Base-by-base conservation (phyloP, 139 green algal species). In the Chlorella sp. region DNA sequence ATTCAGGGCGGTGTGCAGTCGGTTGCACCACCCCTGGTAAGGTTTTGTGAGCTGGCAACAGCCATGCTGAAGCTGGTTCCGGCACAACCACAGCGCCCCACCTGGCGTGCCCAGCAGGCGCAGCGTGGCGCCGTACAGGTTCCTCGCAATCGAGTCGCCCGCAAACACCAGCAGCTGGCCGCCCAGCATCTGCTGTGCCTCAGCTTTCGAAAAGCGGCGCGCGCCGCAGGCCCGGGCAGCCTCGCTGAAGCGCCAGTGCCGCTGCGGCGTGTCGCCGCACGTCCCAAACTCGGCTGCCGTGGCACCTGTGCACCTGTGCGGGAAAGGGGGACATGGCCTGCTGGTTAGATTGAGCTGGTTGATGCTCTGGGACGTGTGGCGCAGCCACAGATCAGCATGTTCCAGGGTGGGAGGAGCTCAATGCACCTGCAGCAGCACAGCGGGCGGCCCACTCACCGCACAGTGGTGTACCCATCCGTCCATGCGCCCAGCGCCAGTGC, bases 151-250 rank as follows among this genome's bases (percentile, higher is more conserved):
- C 3, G 81, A 86, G 56, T 86, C 81, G 6, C 81, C 81, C 16
- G 69, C 81, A 81, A 86, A 86, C 70, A 62, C 70, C 69, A 86
- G 47, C 20, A 71, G 56, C 56, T 51, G 38, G 23, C 81, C 81
- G 25, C 4, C 62, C 18, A 86, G 81, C 68, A 41, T 28, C 11
- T 9, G 11, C 0, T 38, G 55, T 4, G 69, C 69, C 1, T 21
- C 56, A 2, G 36, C 20, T 13, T 13, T 17, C 26, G 21, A 16
- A 0, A 25, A 39, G 3, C 81, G 69, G 36, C 28, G 69, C 3
- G 81, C 70, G 26, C 81, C 81, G 70, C 81, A 86, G 28, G n/a
- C 30, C 38, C 9, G 13, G 21, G 81, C 81, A 12, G 44, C 67
- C 30, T 4, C 21, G n/a, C 4, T 34, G 21, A 80, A 86, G 25